Evolutionary conservation across 2,329 filamentous ascomycete species (phyloP), one percentile per base, ranked within the genome.

Genomic region (Pseudogymnoascus destructans): DNA sequence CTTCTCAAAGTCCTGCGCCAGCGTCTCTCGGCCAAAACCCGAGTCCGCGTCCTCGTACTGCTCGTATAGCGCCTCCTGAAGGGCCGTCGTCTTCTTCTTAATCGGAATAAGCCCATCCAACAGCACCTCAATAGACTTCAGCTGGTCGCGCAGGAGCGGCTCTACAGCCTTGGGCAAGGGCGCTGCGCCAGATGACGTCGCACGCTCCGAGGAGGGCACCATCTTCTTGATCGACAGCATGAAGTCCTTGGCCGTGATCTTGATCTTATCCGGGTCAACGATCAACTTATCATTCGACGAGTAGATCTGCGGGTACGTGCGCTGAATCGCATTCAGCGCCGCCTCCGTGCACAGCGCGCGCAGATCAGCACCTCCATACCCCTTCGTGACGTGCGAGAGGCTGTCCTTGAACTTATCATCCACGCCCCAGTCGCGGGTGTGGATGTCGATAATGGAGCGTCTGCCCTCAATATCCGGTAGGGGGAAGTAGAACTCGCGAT

Each of bases 171-270:
- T 85, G 1, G 89, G 88, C 15, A 98, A 74, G 0, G 92, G 86
- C 11, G 86, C 80, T 57, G 92, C 91, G 10, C 86, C 88, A 10
- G 91, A 92, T 3, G 89, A 86, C 0, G 89, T 85, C 52, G 92
- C 92, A 62, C 93, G 79, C 70, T 97, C 89, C 0, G 93, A 97
- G 0, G 93, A 97, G 5, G 93, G 93, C 9, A 96, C 81, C 73
- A 98, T 89, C 72, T 95, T 95, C 74, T 95, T 95, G 68, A 96
- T 85, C 0, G 92, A 95, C 11, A 96, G 80, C 87, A 95, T 95
- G 66, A 98, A 98, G 71, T 98, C 93, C 59, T 93, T 93, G 3
- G 93, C 89, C 42, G 88, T 85, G 35, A 98, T 84, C 59, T 83
- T 83, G 67, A 98, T 95, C 66, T 84, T 88, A 61, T 81, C 80